Evolutionary conservation across 1,284 basidiomycete species (phyloP), one percentile per base, ranked within the genome.

Genomic region (Gomphus bonarii): DNA sequence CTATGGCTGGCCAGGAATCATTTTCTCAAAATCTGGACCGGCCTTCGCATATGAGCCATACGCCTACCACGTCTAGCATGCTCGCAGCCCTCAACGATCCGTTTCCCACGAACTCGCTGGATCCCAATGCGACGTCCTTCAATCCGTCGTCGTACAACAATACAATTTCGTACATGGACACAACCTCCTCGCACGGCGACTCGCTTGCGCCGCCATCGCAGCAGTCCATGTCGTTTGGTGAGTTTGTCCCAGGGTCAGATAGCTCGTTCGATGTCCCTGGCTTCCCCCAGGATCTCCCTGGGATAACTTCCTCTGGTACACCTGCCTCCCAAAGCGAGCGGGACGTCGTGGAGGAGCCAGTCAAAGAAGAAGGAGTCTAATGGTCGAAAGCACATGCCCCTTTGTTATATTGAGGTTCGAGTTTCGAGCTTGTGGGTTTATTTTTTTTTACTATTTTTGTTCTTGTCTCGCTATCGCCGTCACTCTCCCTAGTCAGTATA

Each of bases 1-100:
- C 88, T 18, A 89, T 89, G 85, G 76, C 81, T 46, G 87, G 85
- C 31, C 85, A 88, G 65, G 88, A 88, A 66, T 80, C 70, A 63
- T 88, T 86, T 63, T 74, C 74, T 43, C 66, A 77, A 52, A 61
- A 62, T 30, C 73, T 85, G 63, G 82, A 86, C 51, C 76, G 84
- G 12, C 70, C 72, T n/a, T 57, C 48, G 31, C 46, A 57, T 63
- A 80, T 89, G 79, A 77, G 75, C 12, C 81, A 88, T 67, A 87
- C 87, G 31, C 88, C 88, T 12, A 91, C 88, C 22, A 90, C 88
- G 30, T 88, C 87, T 54, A 89, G 85, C 69, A 91, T 91, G 88
- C 79, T 91, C 61, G 88, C 88, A 49, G 87, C 86, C 9, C 74
- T 91, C 61, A 79, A 84, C 50, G 88, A 89, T 59, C 66, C 80